These are phyloP conservation scores for Lasiosphaeria hispida DNA, from an alignment of 495 filamentous ascomycete species.

Conservation along the genomic window DNA sequence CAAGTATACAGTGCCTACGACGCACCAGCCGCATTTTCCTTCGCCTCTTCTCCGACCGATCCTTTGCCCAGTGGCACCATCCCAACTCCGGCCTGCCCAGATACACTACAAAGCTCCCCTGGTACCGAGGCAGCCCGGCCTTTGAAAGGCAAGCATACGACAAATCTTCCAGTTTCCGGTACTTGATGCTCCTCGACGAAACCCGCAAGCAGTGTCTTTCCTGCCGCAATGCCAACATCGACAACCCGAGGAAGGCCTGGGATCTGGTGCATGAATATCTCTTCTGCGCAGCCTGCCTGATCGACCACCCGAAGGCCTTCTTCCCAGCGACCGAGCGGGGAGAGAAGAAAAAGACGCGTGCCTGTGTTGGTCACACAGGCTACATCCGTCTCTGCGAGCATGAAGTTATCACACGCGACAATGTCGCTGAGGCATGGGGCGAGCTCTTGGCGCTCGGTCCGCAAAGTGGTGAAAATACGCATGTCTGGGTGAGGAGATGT, in stretches of 20 bases:
- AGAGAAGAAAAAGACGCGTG: not conserved
- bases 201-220: not conserved
- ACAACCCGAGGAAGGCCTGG: not conserved
- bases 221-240: not conserved
- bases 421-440: no score
- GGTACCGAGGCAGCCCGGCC: not conserved
- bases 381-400: not conserved
- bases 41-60: not conserved
- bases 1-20: not conserved
- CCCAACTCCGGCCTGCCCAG: not conserved
- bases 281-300: not conserved
- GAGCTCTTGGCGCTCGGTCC: not conserved
- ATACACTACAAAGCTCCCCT: not conserved
- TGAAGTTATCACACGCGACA: not conserved
- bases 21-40: constrained; percentile 1
- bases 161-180: no score
- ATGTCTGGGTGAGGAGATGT: not conserved
- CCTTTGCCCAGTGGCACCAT: not conserved
- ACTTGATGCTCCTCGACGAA: not conserved
- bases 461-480: not conserved
- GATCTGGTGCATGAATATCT: not conserved
- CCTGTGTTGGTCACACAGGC: not conserved
- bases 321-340: not conserved
- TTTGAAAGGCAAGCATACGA: not conserved
- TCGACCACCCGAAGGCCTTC: not conserved